Conservation (phyloP, 768 basidiomycete genomes). For the Symmetrospora coprosmae region DNA sequence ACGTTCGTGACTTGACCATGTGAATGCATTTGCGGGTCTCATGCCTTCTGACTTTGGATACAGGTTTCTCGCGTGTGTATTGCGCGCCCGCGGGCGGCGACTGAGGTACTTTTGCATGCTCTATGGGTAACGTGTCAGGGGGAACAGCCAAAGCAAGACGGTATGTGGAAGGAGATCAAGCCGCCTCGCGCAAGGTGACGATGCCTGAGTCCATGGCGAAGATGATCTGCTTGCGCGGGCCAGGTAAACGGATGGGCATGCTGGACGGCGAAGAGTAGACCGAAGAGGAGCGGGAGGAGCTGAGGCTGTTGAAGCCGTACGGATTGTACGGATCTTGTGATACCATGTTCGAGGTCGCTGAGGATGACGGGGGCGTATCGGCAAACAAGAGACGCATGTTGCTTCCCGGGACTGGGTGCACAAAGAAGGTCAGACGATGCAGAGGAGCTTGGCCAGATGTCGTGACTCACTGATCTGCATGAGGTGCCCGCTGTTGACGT, state of each 20-base stretch:
- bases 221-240: conserved; percentile 17
- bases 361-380: conserved; percentile 75
- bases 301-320: too few species aligned
- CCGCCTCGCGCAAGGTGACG: conserved; percentile 13
- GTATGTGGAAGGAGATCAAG: too few species aligned
- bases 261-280: too few species aligned
- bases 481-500: conserved; percentile 80
- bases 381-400: conserved; percentile 82
- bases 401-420: conserved; percentile 12
- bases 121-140: too few species aligned
- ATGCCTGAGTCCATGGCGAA: conserved; percentile 11
- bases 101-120: too few species aligned
- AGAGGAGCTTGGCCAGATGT: background rate
- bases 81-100: too few species aligned
- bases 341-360: too few species aligned
- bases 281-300: too few species aligned
- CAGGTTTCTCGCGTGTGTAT: too few species aligned
- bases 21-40: background rate
- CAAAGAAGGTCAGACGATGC: background rate
- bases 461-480: conserved; percentile 80
- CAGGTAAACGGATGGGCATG: conserved; percentile 5
- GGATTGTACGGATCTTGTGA: too few species aligned
- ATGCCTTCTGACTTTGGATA: background rate
- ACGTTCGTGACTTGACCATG: too few species aligned
- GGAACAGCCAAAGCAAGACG: too few species aligned